phyloP scores from a whole-genome alignment of 225 moss, liverwort and hornwort species.

The Polytrichum commune region DNA sequence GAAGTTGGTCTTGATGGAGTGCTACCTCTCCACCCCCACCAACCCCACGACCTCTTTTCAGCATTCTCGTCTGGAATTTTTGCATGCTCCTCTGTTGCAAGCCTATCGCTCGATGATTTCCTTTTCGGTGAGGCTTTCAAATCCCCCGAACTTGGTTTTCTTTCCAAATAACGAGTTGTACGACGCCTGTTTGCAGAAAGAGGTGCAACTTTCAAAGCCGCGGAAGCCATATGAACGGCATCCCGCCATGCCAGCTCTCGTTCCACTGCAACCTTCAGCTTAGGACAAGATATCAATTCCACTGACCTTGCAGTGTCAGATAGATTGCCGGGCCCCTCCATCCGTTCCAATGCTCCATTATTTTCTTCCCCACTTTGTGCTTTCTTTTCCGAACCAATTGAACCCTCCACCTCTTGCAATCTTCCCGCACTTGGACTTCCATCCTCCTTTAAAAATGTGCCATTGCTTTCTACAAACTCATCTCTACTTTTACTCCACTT shows the following conservation, averaged over 20 bases:
- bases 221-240: constrained; percentile 37
- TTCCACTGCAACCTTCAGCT: constrained; percentile 29
- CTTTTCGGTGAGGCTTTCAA: constrained; percentile 9
- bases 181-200: constrained; percentile 13
- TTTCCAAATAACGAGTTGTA: constrained; percentile 10
- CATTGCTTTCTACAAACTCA: no score
- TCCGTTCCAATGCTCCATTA: neutral
- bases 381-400: neutral
- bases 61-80: constrained; percentile 16
- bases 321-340: neutral
- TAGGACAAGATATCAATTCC: constrained; percentile 19
- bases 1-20: constrained; percentile 4
- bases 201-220: constrained; percentile 30
- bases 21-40: constrained; percentile 35
- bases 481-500: no score
- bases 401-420: neutral
- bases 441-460: neutral
- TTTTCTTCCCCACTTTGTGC: neutral
- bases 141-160: neutral
- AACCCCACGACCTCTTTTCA: constrained; percentile 44
- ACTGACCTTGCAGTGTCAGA: neutral
- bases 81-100: neutral
- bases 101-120: constrained; percentile 8
- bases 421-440: neutral
- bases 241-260: constrained; percentile 46